Evolutionary conservation across 2,329 filamentous ascomycete species (phyloP), one percentile per base, ranked within the genome.

Genomic region (Fusarium pseudograminearum): DNA sequence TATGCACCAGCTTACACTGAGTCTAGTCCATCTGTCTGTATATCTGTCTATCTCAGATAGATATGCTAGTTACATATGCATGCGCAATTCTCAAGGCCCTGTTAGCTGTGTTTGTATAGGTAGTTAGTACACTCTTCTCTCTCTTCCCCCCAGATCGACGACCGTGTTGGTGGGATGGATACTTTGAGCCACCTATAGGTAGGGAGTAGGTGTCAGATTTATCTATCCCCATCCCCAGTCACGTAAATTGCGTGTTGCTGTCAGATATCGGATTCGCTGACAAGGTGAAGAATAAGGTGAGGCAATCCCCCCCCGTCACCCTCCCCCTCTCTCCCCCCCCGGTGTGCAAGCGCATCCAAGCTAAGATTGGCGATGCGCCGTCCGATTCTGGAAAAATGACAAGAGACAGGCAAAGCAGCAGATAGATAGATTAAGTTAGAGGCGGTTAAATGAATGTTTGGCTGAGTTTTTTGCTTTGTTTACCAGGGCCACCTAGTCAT

Each of bases 291-390:
- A 40, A 40, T 38, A 61, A 69, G 66, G 61, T 70, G 67, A 70
- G 63, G 56, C 48, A 41, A 28, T 52, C 45, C 55, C 50, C 50
- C 50, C 28, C 36, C 22, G 26, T 28, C 26, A 28, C 26, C 36
- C 20, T 18, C 26, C 36, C 22, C 24, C n/a, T 20, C 16, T 28
- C 20, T 26, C 16, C 15, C 16, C 28, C 40, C 52, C 62, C 53
- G 52, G 56, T 67, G 65, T 53, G 56, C 59, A 56, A 47, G 56
- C 26, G 30, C 31, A 46, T 26, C n/a, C 18, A 56, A 48, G 16
- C 42, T 57, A 70, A 64, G 64, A 60, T 62, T 67, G 62, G 71
- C 67, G 71, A 73, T 71, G 61, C 59, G 51, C 33, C 54, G 52
- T 53, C 52, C 61, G 59, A 60, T 69, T 69, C 65, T 56, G 41